phyloP scores from a whole-genome alignment of 2,329 filamentous ascomycete genomes.

The Alternaria brassicae region DNA sequence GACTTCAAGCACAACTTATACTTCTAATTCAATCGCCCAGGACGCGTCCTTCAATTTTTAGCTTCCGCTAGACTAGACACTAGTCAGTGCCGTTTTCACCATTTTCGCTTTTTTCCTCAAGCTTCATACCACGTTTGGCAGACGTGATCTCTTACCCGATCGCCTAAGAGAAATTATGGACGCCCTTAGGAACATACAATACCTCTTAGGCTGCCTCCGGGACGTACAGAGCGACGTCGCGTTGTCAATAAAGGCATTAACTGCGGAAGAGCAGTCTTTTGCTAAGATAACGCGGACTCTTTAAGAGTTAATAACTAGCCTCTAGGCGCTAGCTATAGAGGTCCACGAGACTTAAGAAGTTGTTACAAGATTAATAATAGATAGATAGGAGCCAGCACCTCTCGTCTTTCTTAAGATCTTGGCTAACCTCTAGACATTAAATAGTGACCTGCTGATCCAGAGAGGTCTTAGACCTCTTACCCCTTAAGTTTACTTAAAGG shows the following conservation, averaged over 20 bases:
- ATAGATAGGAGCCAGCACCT: not conserved
- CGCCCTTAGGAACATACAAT: not conserved
- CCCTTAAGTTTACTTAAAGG: not conserved
- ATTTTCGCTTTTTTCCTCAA: not conserved
- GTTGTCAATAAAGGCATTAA: not conserved
- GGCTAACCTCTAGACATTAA: conserved; percentile 9
- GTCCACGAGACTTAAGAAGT: conserved; percentile 10
- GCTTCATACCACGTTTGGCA: not conserved
- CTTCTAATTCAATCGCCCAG: not conserved
- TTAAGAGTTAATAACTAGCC: conserved; percentile 14
- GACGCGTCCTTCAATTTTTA: not conserved
- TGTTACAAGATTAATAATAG: conserved; percentile 7
- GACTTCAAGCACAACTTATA: not conserved
- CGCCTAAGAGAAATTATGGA: rapidly evolving
- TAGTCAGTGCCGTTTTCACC: not conserved
- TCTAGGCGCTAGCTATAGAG: conserved; percentile 6
- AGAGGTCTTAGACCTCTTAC: conserved; percentile 17
- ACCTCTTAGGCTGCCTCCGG: not conserved
- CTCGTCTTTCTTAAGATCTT: conserved; percentile 11
- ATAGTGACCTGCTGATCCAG: conserved; percentile 10
- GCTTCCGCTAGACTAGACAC: not conserved
- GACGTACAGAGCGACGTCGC: not conserved
- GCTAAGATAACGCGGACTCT: conserved; percentile 8
- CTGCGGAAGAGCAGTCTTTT: not conserved
- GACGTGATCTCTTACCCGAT: not conserved